Evolutionary conservation across 192 early-diverging fungal genomes (phyloP).

Genomic region (Lunasporangiospora selenospora): DNA sequence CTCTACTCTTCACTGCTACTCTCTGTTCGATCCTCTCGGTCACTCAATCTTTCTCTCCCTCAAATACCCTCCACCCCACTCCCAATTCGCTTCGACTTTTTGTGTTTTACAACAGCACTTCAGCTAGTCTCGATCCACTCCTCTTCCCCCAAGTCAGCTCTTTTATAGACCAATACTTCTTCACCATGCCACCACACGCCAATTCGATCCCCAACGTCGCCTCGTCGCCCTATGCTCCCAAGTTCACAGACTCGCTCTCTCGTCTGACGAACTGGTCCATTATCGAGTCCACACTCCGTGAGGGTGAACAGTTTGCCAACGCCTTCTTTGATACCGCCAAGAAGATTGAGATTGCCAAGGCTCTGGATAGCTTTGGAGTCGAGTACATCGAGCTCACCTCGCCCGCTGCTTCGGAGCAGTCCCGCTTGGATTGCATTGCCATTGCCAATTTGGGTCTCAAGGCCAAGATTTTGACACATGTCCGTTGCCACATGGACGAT

Average conservation of each 20-base stretch:
- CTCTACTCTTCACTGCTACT: background rate
- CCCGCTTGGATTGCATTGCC: constrained; percentile 88
- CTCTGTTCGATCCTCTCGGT: background rate
- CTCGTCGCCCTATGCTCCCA: constrained; percentile 55
- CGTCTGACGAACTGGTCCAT: constrained; percentile 93
- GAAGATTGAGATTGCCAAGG: constrained; percentile 98
- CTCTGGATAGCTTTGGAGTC: constrained; percentile 97
- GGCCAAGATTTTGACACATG: constrained; percentile 97
- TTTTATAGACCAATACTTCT: background rate
- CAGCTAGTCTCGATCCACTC: too few species aligned
- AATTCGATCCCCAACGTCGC: constrained; percentile 38
- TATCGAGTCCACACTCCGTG: constrained; percentile 95
- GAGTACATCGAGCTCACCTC: constrained; percentile 99
- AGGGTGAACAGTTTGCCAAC: constrained; percentile 99
- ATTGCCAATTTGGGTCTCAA: constrained; percentile 94
- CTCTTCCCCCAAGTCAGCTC: background rate
- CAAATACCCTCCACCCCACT: background rate
- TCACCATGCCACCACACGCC: constrained; percentile 42
- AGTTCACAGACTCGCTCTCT: constrained; percentile 73
- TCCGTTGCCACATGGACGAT: constrained; percentile 99
- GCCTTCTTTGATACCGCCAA: constrained; percentile 98
- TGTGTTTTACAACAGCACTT: too few species aligned
- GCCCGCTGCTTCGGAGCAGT: constrained; percentile 96
- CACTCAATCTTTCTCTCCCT: background rate
- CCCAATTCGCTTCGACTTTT: too few species aligned